Conservation (phyloP, 1,284 basidiomycete species). For the Tilletia setariae region DNA sequence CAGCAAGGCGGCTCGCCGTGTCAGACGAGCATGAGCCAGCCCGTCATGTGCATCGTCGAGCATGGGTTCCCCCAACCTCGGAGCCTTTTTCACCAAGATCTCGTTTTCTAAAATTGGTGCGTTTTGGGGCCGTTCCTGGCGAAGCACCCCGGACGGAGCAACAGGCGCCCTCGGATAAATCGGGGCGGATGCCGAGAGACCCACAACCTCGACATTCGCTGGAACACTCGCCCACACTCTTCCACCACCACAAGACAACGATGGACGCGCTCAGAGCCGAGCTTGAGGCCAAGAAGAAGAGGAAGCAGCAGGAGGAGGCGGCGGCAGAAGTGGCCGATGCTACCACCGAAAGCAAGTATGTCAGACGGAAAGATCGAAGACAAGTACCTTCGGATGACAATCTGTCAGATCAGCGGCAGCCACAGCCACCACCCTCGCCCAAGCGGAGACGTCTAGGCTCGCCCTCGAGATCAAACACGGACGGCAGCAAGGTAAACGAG, state of each 20-base stretch:
- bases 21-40: too few species aligned
- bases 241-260: neutral
- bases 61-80: too few species aligned
- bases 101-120: too few species aligned
- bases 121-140: too few species aligned
- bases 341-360: neutral
- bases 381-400: neutral
- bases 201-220: too few species aligned
- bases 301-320: neutral
- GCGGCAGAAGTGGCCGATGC: neutral
- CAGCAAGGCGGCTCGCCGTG: too few species aligned
- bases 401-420: neutral
- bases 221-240: neutral
- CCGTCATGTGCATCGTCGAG: too few species aligned
- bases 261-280: slow-evolving; percentile 17
- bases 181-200: too few species aligned
- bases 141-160: too few species aligned
- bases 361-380: slow-evolving; percentile 1
- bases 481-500: neutral
- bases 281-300: slow-evolving; percentile 14
- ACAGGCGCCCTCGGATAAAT: too few species aligned
- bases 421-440: neutral
- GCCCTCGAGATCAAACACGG: neutral
- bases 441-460: neutral
- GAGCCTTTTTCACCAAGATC: too few species aligned